A percentile compares a stretch with the other conserved stretches of the same genome.
Evolutionary conservation across 208 protist species (phyloP).

Genomic region (Trypanosoma theileri): DNA sequence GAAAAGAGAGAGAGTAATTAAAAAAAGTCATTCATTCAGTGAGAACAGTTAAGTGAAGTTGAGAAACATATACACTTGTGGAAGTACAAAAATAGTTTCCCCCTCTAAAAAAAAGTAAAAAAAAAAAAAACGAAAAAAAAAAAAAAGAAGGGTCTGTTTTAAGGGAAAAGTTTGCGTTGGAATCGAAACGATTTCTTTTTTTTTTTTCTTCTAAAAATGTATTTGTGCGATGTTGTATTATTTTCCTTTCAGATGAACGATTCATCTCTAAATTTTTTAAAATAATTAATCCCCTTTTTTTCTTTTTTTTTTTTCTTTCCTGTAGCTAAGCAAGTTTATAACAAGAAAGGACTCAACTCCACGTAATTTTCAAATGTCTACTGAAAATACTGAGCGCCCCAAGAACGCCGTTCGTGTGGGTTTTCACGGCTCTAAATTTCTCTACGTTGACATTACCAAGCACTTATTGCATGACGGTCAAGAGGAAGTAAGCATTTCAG

Average conservation of each 20-base stretch:
- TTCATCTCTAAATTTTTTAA: background rate
- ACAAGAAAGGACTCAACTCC: background rate
- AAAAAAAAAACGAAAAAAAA: conserved; percentile 28
- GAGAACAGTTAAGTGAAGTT: background rate
- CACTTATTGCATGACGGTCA: conserved; percentile 43
- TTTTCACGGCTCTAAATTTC: conserved; percentile 41
- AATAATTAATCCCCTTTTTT: conserved; percentile 11
- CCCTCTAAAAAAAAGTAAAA: conserved; percentile 20
- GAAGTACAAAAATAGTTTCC: conserved; percentile 4
- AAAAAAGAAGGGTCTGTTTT: conserved; percentile 1
- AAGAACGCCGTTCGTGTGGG: conserved; percentile 47
- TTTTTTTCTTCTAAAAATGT: background rate
- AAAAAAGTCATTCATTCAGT: conserved; percentile 2
- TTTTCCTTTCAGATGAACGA: background rate
- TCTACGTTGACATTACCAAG: conserved; percentile 54
- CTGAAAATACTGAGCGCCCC: conserved; percentile 28
- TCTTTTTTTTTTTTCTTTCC: conserved; percentile 4
- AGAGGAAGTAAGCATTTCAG: conserved; percentile 40
- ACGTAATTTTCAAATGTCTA: conserved; percentile 13
- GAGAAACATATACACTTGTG: background rate
- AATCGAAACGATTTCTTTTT: no score
- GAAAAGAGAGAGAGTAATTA: conserved; percentile 22
- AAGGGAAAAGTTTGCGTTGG: no score
- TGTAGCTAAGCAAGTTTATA: background rate
- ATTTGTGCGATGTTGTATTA: conserved; percentile 3